phyloP scores from a whole-genome alignment of 2,329 filamentous ascomycete genomes.

The Colletotrichum euphorbiae region DNA sequence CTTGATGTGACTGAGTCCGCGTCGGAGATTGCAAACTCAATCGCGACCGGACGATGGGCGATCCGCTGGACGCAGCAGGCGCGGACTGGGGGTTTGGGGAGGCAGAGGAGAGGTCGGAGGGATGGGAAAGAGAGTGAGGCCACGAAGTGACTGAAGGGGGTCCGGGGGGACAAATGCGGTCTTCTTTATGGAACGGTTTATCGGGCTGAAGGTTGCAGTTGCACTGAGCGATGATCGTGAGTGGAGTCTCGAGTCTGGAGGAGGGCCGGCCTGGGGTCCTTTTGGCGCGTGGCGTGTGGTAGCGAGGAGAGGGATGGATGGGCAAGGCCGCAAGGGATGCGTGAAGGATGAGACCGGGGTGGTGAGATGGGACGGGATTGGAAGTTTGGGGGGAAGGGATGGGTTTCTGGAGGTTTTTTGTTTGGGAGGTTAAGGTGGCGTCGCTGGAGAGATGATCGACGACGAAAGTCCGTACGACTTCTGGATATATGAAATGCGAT shows the following conservation, averaged over 20 bases:
- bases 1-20: slow-evolving; percentile 5
- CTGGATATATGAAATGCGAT: background rate
- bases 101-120: background rate
- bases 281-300: slow-evolving; percentile 25
- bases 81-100: background rate
- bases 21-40: slow-evolving; percentile 33
- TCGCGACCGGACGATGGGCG: slow-evolving; percentile 20
- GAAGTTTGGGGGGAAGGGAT: background rate
- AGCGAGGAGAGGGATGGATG: background rate
- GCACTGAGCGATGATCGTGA: slow-evolving; percentile 36
- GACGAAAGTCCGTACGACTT: background rate
- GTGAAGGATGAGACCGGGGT: slow-evolving; percentile 6
- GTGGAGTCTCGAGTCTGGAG: slow-evolving; percentile 26
- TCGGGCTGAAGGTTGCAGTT: slow-evolving; percentile 38
- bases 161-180: background rate
- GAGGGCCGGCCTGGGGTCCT: slow-evolving; percentile 11
- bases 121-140: background rate
- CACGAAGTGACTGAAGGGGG: background rate
- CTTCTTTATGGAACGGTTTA: slow-evolving; percentile 36
- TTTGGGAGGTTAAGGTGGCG: background rate
- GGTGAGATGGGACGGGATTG: slow-evolving; percentile 5
- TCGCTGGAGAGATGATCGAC: background rate
- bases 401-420: background rate
- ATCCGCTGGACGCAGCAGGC: background rate
- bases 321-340: background rate